phyloP scores from a whole-genome alignment of 768 basidiomycete species.

The Pluteus cervinus region DNA sequence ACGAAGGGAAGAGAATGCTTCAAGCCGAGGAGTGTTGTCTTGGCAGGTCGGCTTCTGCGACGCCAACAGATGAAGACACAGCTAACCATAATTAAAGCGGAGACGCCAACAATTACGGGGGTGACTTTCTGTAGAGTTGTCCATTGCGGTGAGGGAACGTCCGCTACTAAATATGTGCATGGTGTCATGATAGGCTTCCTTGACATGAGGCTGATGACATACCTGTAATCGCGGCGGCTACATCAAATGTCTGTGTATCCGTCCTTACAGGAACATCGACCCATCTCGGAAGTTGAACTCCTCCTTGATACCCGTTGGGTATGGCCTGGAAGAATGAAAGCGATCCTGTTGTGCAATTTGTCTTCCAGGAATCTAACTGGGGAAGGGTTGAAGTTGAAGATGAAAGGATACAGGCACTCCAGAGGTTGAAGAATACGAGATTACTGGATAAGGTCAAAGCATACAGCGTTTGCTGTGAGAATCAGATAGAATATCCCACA shows the following conservation, averaged over 20 bases:
- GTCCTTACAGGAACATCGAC: too few species aligned
- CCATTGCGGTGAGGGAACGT: slow-evolving; percentile 1
- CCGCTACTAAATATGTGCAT: background rate
- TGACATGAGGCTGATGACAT: background rate
- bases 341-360: too few species aligned
- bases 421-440: slow-evolving; percentile 6
- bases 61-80: too few species aligned
- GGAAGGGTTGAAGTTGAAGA: too few species aligned
- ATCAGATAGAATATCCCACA: background rate
- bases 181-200: background rate
- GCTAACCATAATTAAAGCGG: background rate
- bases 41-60: too few species aligned
- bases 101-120: background rate
- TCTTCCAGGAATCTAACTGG: too few species aligned
- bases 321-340: too few species aligned
- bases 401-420: slow-evolving; percentile 6
- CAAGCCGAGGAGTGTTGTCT: too few species aligned
- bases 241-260: slow-evolving; percentile 3
- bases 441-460: slow-evolving; percentile 1
- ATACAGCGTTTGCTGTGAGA: too few species aligned
- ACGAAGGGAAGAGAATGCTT: too few species aligned
- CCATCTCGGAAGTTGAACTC: slow-evolving; percentile 3
- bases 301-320: background rate
- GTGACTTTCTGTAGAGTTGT: slow-evolving; percentile 1
- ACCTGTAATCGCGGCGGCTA: slow-evolving; percentile 4